Base-by-base conservation (phyloP, 2,329 filamentous ascomycete genomes). In the Colletotrichum sp. region DNA sequence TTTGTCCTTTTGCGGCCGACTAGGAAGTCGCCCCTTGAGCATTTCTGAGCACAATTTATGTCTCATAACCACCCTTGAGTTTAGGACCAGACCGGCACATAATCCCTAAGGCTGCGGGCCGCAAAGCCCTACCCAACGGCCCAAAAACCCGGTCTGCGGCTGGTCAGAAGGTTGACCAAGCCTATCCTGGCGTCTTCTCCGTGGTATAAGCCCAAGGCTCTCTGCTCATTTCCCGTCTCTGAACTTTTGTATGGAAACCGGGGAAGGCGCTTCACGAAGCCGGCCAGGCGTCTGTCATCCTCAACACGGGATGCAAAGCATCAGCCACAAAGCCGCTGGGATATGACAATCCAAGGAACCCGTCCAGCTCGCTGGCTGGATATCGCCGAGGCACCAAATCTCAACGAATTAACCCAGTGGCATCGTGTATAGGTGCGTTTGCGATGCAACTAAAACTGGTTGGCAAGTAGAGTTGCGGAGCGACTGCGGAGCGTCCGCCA, bases 111-210 rank as follows among this genome's bases (percentile, higher is more conserved):
- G 55, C 68, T 72, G 15, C 68, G 62, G 62, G 18, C 62, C 68
- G 62, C 55, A 26, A 48, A 44, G 18, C 30, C 36, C 30, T 63
- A 52, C 24, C 22, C 39, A 36, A 39, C 36, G 62, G 30, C 72
- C 72, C 72, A 75, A 62, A 65, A 24, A 66, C 72, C 72, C 36
- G 72, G 68, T 67, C n/a, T 48, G 22, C 44, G 55, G 69, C 68
- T 52, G 57, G 52, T 39, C 68, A 55, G 8, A 55, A 44, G 36
- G 55, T 32, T n/a, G 18, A 36, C 62, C 64, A 72, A 30, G 63
- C 62, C 48, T 7, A 36, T 52, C 60, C 22, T 22, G 68, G 62
- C 34, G 55, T 55, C 26, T 28, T 39, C 39, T 7, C 39, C 68
- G 12, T 15, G n/a, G 22, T 3, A 15, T 12, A 26, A 34, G n/a